phyloP scores from a whole-genome alignment of 1,139 yeast species.

The Candida glucosophila region DNA sequence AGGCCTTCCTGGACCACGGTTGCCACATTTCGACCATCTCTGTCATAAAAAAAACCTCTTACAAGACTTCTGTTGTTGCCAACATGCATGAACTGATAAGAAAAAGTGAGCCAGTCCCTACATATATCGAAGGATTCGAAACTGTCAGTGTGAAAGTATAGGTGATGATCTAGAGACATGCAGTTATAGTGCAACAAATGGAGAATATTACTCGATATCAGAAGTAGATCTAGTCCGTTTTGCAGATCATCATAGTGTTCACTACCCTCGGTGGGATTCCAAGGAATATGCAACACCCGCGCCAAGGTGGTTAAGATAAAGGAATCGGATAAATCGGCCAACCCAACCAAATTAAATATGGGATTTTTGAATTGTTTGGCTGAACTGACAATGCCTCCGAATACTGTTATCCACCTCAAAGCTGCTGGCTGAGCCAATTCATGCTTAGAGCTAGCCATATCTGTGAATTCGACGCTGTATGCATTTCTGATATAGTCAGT shows the following conservation, averaged over 20 bases:
- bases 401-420: constrained; percentile 36
- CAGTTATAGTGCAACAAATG: constrained; percentile 40
- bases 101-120: constrained; percentile 32
- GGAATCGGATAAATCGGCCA: constrained; percentile 34
- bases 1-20: constrained; percentile 39
- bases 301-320: constrained; percentile 37
- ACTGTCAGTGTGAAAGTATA: constrained; percentile 31
- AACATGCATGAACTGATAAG: constrained; percentile 28
- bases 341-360: constrained; percentile 26
- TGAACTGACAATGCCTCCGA: constrained; percentile 24
- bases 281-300: constrained; percentile 33
- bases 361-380: constrained; percentile 21
- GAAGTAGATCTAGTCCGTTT: constrained; percentile 26
- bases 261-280: constrained; percentile 33
- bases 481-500: constrained; percentile 35
- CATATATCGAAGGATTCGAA: constrained; percentile 24
- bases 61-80: constrained; percentile 30
- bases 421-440: constrained; percentile 22
- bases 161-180: constrained; percentile 41
- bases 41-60: constrained; percentile 28
- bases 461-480: constrained; percentile 28
- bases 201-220: constrained; percentile 26
- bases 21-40: constrained; percentile 28
- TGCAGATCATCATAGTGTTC: constrained; percentile 24
- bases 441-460: constrained; percentile 25